Base-by-base conservation (phyloP, 768 basidiomycete species). In the Auriculariales sp. region DNA sequence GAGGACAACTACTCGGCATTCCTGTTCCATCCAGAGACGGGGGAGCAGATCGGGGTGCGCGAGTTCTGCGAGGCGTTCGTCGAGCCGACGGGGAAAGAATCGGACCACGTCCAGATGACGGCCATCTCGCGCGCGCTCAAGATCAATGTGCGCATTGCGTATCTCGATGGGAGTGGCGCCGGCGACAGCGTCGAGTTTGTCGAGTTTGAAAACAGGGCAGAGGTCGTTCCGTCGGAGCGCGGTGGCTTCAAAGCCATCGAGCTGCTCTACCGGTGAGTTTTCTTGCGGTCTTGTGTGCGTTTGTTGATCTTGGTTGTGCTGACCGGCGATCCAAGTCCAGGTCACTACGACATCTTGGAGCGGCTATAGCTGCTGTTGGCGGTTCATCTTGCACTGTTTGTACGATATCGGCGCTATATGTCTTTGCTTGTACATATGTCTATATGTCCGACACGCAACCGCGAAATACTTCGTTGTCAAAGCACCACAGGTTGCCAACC, bases 81-180 rank as follows among this genome's bases (percentile, higher is more conserved):
- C 22, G 86, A 93, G 52, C 75, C 81, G 1, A 65, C 75, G 28
- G 81, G 83, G 28, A 81, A 78, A 54, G 86, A 88, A 68, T 86
- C 85, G 78, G 91, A 93, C 56, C 81, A 93, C 55, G 79, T 83
- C 10, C 84, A 89, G 57, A 83, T 93, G 54, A 73, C 74, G 30
- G 90, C 91, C 1, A 69, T 94, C 10, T 73, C 81, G 15, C 68
- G 75, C 29, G 83, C 81, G 0, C 64, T 93, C 27, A 62, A 72
- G 19, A 64, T 86, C 46, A 79, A 82, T 47, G 65, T 92, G 47
- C 71, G 75, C 49, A 72, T 92, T 31, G 86, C 87, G 1, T 91
- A 90, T 62, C 72, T 95, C 25, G 88, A 89, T 62, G 81, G 86
- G 2, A 74, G 69, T 14, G 62, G 61, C 17, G 51, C 47, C 22